Evolutionary conservation across 495 filamentous ascomycete genomes (phyloP), one percentile per base, ranked within the genome.

Genomic region (Hyaloscypha variabilis): DNA sequence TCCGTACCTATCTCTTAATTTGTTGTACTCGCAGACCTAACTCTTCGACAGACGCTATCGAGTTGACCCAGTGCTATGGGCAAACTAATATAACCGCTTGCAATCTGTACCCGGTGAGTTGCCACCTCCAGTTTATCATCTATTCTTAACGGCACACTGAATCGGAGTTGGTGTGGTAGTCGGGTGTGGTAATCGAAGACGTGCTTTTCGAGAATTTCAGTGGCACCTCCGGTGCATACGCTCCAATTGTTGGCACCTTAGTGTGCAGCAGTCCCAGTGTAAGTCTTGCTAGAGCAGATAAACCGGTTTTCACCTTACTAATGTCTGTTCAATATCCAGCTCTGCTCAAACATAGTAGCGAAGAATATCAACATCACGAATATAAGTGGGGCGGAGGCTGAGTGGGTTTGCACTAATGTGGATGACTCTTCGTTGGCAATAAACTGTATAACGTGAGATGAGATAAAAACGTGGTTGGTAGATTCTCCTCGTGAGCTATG

Each of bases 21-120:
- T n/a, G n/a, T n/a, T n/a, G n/a, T n/a, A n/a, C n/a, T n/a, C n/a
- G n/a, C n/a, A n/a, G n/a, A n/a, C n/a, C n/a, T n/a, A n/a, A n/a
- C n/a, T n/a, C n/a, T n/a, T n/a, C n/a, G n/a, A n/a, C n/a, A 66
- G 64, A 83, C 61, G 85, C 83, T 3, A 86, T 88, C 62, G 83
- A 87, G 67, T 76, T 88, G 29, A 86, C 84, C 14, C 85, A 88
- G 72, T 89, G 86, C 74, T 88, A 89, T 61, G 85, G 85, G 3
- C 84, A 88, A 70, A 80, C 73, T 24, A 87, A 89, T 59, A 55
- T 80, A 36, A 87, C 86, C 5, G 75, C 86, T 6, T 88, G 86
- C 68, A 78, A 85, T 60, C 65, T 85, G 69, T 85, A 74, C 68
- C 86, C 86, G 3, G 62, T 64, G n/a, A 57, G 62, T 49, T 19